Percentiles rank a stretch among this genome's conserved stretches.
Evolutionary conservation across 2,329 filamentous ascomycete genomes (phyloP).

Genomic region (Simplicillium sp.): DNA sequence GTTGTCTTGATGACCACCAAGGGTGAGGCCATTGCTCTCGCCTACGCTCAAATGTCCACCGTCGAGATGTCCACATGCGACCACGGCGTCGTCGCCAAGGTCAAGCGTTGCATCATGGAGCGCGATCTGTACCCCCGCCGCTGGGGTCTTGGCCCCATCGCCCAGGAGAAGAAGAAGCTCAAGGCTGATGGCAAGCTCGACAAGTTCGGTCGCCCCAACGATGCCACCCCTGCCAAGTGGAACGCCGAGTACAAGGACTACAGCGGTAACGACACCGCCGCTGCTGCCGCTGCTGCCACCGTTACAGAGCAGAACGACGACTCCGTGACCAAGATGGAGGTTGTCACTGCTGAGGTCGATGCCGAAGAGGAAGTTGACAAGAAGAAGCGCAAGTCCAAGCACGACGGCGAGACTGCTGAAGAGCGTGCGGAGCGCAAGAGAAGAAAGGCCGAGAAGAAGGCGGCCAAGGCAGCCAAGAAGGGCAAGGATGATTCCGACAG

Average conservation of each 20-base stretch:
- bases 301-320: slow-evolving; percentile 32
- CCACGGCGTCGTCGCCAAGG: slow-evolving; percentile 95
- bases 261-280: slow-evolving; percentile 43
- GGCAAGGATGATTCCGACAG: slow-evolving; percentile 41
- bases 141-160: slow-evolving; percentile 93
- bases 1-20: slow-evolving; percentile 98
- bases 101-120: slow-evolving; percentile 99
- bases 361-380: slow-evolving; percentile 43
- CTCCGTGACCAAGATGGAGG: slow-evolving; percentile 24
- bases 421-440: slow-evolving; percentile 54
- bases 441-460: slow-evolving; percentile 52
- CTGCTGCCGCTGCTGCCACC: slow-evolving; percentile 33
- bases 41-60: slow-evolving; percentile 95
- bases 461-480: slow-evolving; percentile 47
- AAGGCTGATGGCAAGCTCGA: slow-evolving; percentile 97
- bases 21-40: slow-evolving; percentile 94
- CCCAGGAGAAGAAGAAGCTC: slow-evolving; percentile 98
- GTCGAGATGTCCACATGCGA: slow-evolving; percentile 96
- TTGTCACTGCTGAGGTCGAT: slow-evolving; percentile 24
- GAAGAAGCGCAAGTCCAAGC: slow-evolving; percentile 68
- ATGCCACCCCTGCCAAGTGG: slow-evolving; percentile 90
- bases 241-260: slow-evolving; percentile 88
- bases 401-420: slow-evolving; percentile 65
- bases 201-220: slow-evolving; percentile 91
- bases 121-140: slow-evolving; percentile 91